phyloP scores from a whole-genome alignment of 2,329 filamentous ascomycete genomes.

The Aureobasidium pullulans region DNA sequence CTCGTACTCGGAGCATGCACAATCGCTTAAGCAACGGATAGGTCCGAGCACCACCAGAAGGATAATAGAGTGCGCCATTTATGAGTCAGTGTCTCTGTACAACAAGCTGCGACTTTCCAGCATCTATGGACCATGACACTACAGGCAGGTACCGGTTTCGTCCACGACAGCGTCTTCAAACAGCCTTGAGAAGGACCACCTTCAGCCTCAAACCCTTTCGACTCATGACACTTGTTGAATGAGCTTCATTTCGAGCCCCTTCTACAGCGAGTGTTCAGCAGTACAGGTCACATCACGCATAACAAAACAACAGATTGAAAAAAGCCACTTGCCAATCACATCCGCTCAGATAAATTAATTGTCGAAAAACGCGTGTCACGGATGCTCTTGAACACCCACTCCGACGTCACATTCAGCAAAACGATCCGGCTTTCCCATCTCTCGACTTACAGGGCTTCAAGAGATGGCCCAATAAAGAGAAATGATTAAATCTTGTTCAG shows the following conservation, averaged over 20 bases:
- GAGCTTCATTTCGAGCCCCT: neutral
- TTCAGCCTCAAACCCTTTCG: neutral
- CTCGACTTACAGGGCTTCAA: neutral
- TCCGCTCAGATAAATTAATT: neutral
- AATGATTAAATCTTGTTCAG: neutral
- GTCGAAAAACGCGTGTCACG: conserved; percentile 3
- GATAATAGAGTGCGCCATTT: conserved; percentile 13
- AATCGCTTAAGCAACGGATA: conserved; percentile 9
- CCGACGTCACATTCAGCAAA: conserved; percentile 1
- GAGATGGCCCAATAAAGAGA: neutral
- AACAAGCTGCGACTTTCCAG: neutral
- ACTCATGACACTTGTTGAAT: neutral
- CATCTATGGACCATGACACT: neutral
- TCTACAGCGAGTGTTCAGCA: neutral
- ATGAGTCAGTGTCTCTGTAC: conserved; percentile 6
- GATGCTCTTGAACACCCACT: neutral
- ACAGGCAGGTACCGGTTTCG: neutral
- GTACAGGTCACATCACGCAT: neutral
- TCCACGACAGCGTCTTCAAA: neutral
- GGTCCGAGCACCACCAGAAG: conserved; percentile 8
- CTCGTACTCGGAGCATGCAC: conserved; percentile 12
- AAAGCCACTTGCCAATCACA: neutral
- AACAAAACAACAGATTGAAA: neutral
- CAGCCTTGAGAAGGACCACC: neutral
- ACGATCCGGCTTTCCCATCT: neutral